A percentile compares a stretch with the other conserved stretches of the same genome.
phyloP scores from a whole-genome alignment of 78 protist genomes.

The Diacronema lutheri region DNA sequence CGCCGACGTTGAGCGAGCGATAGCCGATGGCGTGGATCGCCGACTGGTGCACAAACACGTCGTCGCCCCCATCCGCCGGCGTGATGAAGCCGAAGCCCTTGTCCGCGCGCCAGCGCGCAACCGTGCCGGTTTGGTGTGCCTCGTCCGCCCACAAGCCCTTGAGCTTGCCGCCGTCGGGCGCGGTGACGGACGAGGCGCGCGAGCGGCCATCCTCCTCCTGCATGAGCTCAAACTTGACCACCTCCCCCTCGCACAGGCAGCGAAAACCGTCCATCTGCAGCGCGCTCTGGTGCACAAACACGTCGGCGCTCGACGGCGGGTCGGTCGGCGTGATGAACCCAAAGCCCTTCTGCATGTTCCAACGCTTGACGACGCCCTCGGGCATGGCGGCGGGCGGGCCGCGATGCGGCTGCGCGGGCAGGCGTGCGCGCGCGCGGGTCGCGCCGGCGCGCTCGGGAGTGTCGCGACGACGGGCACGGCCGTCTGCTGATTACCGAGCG shows the following conservation, averaged over 20 bases:
- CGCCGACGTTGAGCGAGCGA: slow-evolving; percentile 24
- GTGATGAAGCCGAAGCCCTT: slow-evolving; percentile 35
- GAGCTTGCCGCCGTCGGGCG: neutral
- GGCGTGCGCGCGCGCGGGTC: too few relatives aligned
- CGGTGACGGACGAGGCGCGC: neutral
- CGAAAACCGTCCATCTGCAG: slow-evolving; percentile 14
- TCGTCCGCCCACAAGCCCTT: neutral
- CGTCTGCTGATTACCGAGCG: too few relatives aligned
- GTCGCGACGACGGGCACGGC: too few relatives aligned
- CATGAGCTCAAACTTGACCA: neutral
- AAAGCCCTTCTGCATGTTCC: slow-evolving; percentile 29
- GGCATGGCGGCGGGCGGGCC: too few relatives aligned
- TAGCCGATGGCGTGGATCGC: slow-evolving; percentile 15
- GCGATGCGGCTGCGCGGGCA: too few relatives aligned
- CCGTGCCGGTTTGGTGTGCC: neutral
- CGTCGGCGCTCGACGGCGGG: neutral
- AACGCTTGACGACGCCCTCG: slow-evolving; percentile 24
- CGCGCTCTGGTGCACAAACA: slow-evolving; percentile 29
- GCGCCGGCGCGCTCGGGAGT: too few relatives aligned
- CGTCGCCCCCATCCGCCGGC: slow-evolving; percentile 11
- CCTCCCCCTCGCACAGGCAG: neutral
- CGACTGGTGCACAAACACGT: slow-evolving; percentile 31
- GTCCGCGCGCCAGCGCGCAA: slow-evolving; percentile 13
- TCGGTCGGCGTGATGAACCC: slow-evolving; percentile 18
- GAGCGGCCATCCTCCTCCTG: neutral